phyloP scores from a whole-genome alignment of 2,329 filamentous ascomycete genomes.

The Pyricularia grisea region DNA sequence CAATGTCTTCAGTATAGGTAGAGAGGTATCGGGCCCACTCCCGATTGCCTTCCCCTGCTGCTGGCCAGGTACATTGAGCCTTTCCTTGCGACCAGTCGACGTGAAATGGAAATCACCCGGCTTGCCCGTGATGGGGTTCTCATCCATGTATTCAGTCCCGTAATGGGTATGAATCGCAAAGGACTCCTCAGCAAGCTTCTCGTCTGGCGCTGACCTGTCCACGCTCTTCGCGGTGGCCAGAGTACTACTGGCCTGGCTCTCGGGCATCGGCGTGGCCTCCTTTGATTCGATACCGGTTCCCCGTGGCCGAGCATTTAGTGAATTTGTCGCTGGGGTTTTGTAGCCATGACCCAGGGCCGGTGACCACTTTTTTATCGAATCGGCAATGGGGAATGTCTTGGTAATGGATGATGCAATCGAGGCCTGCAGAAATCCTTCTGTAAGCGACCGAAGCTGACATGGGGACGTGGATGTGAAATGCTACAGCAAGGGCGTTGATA shows the following conservation, averaged over 20 bases:
- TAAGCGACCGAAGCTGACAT: not conserved
- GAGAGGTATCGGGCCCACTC: conserved; percentile 15
- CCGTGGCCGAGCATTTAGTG: conserved; percentile 12
- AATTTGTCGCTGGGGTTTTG: conserved; percentile 25
- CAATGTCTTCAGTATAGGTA: conserved; percentile 25
- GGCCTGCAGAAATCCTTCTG: conserved; percentile 25
- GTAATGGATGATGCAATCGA: conserved; percentile 45
- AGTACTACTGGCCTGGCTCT: conserved; percentile 17
- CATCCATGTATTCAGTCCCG: conserved; percentile 57
- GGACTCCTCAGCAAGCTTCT: conserved; percentile 45
- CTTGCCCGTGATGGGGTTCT: conserved; percentile 57
- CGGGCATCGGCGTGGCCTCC: conserved; percentile 38
- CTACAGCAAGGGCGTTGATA: not conserved
- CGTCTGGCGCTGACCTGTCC: conserved; percentile 24
- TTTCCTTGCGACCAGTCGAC: conserved; percentile 47
- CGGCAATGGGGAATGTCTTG: conserved; percentile 39
- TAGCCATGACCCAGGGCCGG: conserved; percentile 45
- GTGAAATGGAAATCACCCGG: conserved; percentile 58
- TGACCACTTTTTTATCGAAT: conserved; percentile 43
- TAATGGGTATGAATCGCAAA: conserved; percentile 47
- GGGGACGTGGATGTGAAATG: conserved; percentile 7
- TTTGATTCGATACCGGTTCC: conserved; percentile 29
- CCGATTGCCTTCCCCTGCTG: conserved; percentile 15
- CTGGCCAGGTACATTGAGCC: conserved; percentile 12
- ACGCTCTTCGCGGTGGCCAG: conserved; percentile 16